phyloP scores from a whole-genome alignment of 768 basidiomycete species.

The Terana coerulea region DNA sequence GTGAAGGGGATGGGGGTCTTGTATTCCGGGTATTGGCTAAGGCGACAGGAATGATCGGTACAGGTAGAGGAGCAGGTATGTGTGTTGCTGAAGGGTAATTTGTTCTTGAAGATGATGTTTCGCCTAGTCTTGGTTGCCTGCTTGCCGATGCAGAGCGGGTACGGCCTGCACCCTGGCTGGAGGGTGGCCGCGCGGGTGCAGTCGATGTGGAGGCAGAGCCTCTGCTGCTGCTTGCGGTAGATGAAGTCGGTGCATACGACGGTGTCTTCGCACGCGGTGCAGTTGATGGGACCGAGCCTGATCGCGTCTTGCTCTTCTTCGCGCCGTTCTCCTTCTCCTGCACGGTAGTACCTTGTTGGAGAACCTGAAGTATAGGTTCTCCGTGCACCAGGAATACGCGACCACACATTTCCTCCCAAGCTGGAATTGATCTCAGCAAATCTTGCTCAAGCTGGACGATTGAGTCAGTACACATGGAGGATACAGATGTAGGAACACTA shows the following conservation, averaged over 20 bases:
- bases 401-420: conserved; percentile 79
- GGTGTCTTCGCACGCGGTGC: conserved; percentile 63
- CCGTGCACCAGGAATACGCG: conserved; percentile 84
- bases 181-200: conserved; percentile 39
- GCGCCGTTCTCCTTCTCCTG: conserved; percentile 74
- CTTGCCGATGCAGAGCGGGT: conserved; percentile 46
- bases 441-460: conserved; percentile 78
- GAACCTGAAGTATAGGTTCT: conserved; percentile 70
- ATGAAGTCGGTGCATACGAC: conserved; percentile 28
- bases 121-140: conserved; percentile 59
- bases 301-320: conserved; percentile 16
- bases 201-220: conserved; percentile 57
- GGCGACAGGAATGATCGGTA: background rate
- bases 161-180: conserved; percentile 33
- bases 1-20: conserved; percentile 13
- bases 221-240: conserved; percentile 29
- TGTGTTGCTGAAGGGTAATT: background rate
- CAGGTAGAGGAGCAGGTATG: background rate
- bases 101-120: conserved; percentile 29
- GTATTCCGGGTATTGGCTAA: background rate
- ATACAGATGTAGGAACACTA: conserved; percentile 25
- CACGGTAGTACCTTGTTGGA: conserved; percentile 66
- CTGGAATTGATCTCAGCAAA: conserved; percentile 68
- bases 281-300: conserved; percentile 42
- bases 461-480: background rate